Evolutionary conservation across 495 filamentous ascomycete species (phyloP), one percentile per base, ranked within the genome.

Genomic region (Xylaria palmicola): DNA sequence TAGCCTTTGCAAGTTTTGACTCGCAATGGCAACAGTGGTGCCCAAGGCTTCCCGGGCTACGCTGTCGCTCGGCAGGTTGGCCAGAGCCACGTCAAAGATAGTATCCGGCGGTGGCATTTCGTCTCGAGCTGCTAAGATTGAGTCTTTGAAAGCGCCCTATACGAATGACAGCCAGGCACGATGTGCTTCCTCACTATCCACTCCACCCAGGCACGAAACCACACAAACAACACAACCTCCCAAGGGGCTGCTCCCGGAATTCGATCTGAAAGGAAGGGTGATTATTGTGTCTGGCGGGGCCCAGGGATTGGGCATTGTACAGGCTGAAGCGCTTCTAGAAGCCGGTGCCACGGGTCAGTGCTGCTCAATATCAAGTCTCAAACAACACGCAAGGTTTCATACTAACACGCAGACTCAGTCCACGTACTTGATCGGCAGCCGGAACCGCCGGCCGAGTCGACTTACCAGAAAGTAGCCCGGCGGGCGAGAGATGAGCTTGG

Each of bases 271-370:
- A 22, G 86, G 85, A 71, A 92, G 89, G 67, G 88, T 95, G 7
- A 80, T 95, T 36, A 68, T 90, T 27, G 86, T 96, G 6, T 90
- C 89, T 2, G 92, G 92, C 29, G 92, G 83, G 56, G 92, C 85
- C 3, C 85, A 90, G 60, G 92, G 92, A 1, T 77, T 95, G 17
- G 91, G 91, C 48, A 75, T 96, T 15, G 86, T 85, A 8, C 90
- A 92, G 70, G 88, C 89, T 45, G 86, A 92, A 68, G 90, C 87
- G 8, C 75, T 93, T n/a, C 75, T 93, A 19, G 89, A 92, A 75
- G 89, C 90, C 15, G 90, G 90, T 29, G 90, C 89, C 22, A 88
- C 73, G 37, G 86, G 73, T 75, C 65, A 37, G 65, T 60, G 20
- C 19, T 43, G 22, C 47, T 43, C n/a, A 5, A 22, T 4, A 44